Percentiles rank a stretch among this genome's conserved stretches.
These are phyloP conservation scores for Diplocarpon mali DNA, from an alignment of 2,329 filamentous ascomycete species.

Conservation along the genomic window DNA sequence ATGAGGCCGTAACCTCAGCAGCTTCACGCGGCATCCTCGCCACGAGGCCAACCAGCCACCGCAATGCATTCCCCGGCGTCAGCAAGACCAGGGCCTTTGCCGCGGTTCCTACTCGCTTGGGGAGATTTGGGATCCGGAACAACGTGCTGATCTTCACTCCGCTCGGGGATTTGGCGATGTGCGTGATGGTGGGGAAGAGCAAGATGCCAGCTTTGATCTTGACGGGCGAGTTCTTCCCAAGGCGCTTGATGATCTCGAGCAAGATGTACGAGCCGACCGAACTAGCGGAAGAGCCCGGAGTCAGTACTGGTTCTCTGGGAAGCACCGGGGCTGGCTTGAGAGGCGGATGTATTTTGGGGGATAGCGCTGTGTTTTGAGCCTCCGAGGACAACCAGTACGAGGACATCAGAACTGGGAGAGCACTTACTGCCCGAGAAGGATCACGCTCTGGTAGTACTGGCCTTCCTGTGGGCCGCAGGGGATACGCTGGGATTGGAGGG, in stretches of 20 bases:
- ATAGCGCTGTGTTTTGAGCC: too few species aligned
- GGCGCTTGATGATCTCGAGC: constrained; percentile 50
- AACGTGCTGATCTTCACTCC: constrained; percentile 42
- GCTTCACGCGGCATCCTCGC: constrained; percentile 39
- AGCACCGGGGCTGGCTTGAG: too few species aligned
- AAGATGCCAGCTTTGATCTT: constrained; percentile 42
- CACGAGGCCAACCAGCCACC: constrained; percentile 33
- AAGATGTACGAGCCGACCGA: constrained; percentile 64
- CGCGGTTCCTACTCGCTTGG: constrained; percentile 13
- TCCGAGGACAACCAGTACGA: too few species aligned
- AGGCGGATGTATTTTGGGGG: too few species aligned
- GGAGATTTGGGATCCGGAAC: constrained; percentile 27
- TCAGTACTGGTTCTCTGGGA: too few species aligned
- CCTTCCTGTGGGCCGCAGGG: constrained; percentile 24
- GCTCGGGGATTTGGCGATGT: constrained; percentile 52
- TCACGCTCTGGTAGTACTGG: constrained; percentile 42
- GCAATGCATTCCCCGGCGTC: constrained; percentile 31
- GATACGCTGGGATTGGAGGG: constrained; percentile 18
- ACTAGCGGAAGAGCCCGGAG: constrained; percentile 1
- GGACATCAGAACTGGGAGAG: too few species aligned
- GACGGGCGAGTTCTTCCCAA: constrained; percentile 10
- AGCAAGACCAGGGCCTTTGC: constrained; percentile 31
- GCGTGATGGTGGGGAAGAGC: constrained; percentile 64
- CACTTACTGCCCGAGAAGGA: constrained; percentile 51
- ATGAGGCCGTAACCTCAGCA: constrained; percentile 39